Evolutionary conservation across 192 early-diverging fungal genomes (phyloP), one percentile per base, ranked within the genome.

Genomic region (Gaertneriomyces sp.): DNA sequence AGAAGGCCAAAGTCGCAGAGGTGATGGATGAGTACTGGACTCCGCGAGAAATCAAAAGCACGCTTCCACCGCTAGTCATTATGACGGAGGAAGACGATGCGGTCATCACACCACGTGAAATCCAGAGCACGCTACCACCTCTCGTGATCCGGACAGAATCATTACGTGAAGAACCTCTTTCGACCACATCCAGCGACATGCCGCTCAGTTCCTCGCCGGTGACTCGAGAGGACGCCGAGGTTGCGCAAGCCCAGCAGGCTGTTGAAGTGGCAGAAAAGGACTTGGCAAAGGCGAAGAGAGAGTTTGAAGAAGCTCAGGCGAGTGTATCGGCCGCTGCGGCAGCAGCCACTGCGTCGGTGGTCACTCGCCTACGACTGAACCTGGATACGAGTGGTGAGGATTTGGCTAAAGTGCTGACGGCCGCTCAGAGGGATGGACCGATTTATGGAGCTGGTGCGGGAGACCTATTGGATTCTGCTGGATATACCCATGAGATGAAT

Each of bases 1-100:
- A 46, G 20, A 40, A 61, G 38, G 39, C 66, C 5, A 61, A 69
- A 12, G 11, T 57, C 12, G 51, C 40, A 41, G 40, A 66, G 49
- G 40, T 45, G 65, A 76, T 76, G 69, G 42, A 67, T 25, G 64
- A 62, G 45, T 70, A 73, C 51, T 73, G 71, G 75, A 39, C 54
- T 57, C 75, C 75, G 42, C 46, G 69, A 40, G 71, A 77, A 54
- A 66, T 77, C n/a, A 12, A 57, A 12, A 58, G 58, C 33, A 77
- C 75, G 7, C 17, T 74, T 7, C 71, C 71, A 3, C 50, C 71
- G 16, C 47, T 77, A 10, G 71, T 77, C 16, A 64, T 77, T 42
- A 19, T 52, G 11, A 8, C 40, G 42, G 47, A 12, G 1, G 3
- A 55, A 19, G 53, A 62, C 11, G 63, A 40, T 19, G 55, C 33